A percentile compares a stretch with the other conserved stretches of the same genome.
Conservation (phyloP, 2,329 filamentous ascomycete species). For the Xylaria sp. region DNA sequence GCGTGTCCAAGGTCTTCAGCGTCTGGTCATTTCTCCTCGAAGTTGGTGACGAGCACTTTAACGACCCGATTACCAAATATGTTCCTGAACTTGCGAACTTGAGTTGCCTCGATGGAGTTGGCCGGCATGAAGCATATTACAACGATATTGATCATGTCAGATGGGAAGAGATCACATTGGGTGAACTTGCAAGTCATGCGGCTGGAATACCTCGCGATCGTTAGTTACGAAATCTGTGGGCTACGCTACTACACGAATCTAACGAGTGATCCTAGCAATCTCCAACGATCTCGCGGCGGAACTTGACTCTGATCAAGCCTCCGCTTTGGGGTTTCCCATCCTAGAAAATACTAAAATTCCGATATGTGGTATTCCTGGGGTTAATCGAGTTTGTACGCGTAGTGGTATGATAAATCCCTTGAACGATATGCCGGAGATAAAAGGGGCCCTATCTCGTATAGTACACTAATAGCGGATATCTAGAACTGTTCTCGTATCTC, state of each 20-base stretch:
- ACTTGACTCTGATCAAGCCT: conserved; percentile 14
- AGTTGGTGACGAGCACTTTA: conserved; percentile 54
- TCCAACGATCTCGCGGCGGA: conserved; percentile 30
- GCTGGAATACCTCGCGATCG: conserved; percentile 53
- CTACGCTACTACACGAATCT: background rate
- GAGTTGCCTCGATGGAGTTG: conserved; percentile 5
- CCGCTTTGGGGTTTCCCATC: conserved; percentile 29
- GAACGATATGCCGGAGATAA: background rate
- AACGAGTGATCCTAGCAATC: conserved; percentile 21
- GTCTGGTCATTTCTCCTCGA: conserved; percentile 56
- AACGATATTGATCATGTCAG: conserved; percentile 45
- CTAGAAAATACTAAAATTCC: conserved; percentile 24
- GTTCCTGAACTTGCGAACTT: conserved; percentile 54
- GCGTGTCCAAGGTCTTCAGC: conserved; percentile 59
- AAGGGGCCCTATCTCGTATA: background rate
- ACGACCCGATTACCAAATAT: conserved; percentile 56
- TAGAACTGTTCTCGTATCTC: conserved; percentile 43
- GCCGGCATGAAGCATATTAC: conserved; percentile 16
- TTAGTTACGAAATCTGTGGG: conserved; percentile 39
- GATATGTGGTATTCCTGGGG: conserved; percentile 21
- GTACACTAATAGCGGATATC: conserved; percentile 37
- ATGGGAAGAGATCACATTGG: conserved; percentile 53
- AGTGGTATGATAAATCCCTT: conserved; percentile 27
- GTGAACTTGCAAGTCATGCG: conserved; percentile 52
- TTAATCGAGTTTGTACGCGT: conserved; percentile 32